Evolutionary conservation across 805 yeast species (phyloP).

Genomic region (Torulaspora franciscae): DNA sequence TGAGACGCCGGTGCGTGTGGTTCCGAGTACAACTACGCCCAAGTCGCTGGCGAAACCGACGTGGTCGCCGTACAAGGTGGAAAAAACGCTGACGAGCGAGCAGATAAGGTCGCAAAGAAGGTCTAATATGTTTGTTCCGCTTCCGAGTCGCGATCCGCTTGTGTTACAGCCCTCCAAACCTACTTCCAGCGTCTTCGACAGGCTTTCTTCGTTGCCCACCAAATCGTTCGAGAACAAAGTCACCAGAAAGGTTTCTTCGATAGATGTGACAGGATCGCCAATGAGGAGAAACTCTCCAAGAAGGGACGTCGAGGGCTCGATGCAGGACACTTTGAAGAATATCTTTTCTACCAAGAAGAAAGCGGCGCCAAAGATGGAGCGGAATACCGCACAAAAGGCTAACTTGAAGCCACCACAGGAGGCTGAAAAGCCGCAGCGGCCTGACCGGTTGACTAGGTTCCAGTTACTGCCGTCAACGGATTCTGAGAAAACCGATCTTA

Average conservation of each 20-base stretch:
- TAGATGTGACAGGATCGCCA: slow-evolving; percentile 32
- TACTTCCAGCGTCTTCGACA: neutral
- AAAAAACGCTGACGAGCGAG: slow-evolving; percentile 10
- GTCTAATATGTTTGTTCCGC: slow-evolving; percentile 34
- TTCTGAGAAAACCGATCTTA: slow-evolving; percentile 27
- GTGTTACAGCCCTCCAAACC: slow-evolving; percentile 16
- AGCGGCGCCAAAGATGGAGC: neutral
- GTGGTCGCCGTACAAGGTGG: slow-evolving; percentile 32
- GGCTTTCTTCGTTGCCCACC: neutral
- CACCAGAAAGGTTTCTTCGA: slow-evolving; percentile 17
- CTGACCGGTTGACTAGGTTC: slow-evolving; percentile 30
- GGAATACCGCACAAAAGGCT: neutral
- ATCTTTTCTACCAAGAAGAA: slow-evolving; percentile 23
- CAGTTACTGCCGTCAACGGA: slow-evolving; percentile 27
- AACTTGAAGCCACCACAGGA: neutral
- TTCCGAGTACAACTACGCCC: slow-evolving; percentile 19
- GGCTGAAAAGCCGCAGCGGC: neutral
- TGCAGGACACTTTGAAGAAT: slow-evolving; percentile 29
- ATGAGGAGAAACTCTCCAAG: slow-evolving; percentile 20
- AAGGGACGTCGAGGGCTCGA: slow-evolving; percentile 18
- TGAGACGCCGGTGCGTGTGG: slow-evolving; percentile 1
- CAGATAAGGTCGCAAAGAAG: slow-evolving; percentile 24
- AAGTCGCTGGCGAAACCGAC: slow-evolving; percentile 18
- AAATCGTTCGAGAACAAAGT: slow-evolving; percentile 28
- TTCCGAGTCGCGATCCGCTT: slow-evolving; percentile 35